Percentiles rank a stretch among this genome's conserved stretches.
Conservation (phyloP, 148 eudicot species). For the Diospyros lotus region DNA sequence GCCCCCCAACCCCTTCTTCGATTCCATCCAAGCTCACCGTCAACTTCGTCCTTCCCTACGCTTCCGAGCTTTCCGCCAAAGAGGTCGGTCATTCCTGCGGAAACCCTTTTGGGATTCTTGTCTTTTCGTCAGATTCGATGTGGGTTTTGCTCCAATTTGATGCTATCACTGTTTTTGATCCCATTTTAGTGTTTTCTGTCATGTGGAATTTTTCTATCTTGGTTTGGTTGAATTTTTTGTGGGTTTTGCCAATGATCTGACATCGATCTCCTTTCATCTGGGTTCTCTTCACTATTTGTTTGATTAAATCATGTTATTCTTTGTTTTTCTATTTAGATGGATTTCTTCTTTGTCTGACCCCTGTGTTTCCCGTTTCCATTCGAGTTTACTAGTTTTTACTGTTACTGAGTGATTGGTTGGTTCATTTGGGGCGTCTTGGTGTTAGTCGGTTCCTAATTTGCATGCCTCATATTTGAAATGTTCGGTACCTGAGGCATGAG, state of each 20-base stretch:
- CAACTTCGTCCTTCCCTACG: conserved; percentile 47
- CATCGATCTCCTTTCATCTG: neutral
- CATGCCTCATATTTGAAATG: conserved; percentile 1
- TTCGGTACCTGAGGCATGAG: neutral
- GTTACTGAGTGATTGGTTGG: neutral
- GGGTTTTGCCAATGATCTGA: neutral
- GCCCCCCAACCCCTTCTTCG: conserved; percentile 36
- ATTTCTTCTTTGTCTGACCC: neutral
- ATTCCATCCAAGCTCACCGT: conserved; percentile 57
- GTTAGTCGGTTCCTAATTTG: neutral
- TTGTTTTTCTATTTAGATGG: too few relatives aligned
- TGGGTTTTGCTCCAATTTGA: neutral
- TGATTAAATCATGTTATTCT: neutral
- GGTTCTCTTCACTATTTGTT: neutral
- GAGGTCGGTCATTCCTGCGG: conserved; percentile 28
- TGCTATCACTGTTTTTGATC: neutral
- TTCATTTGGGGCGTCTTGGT: neutral
- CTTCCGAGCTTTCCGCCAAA: conserved; percentile 31
- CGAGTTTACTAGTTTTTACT: neutral
- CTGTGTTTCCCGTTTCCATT: neutral
- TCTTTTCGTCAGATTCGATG: neutral
- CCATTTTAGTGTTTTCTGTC: neutral
- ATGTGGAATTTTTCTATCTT: neutral
- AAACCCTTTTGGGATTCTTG: neutral
- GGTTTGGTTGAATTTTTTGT: neutral